Percentiles rank a stretch among this genome's conserved stretches.
Conservation (phyloP, 345 rosid species). For the Isatis tinctoria region DNA sequence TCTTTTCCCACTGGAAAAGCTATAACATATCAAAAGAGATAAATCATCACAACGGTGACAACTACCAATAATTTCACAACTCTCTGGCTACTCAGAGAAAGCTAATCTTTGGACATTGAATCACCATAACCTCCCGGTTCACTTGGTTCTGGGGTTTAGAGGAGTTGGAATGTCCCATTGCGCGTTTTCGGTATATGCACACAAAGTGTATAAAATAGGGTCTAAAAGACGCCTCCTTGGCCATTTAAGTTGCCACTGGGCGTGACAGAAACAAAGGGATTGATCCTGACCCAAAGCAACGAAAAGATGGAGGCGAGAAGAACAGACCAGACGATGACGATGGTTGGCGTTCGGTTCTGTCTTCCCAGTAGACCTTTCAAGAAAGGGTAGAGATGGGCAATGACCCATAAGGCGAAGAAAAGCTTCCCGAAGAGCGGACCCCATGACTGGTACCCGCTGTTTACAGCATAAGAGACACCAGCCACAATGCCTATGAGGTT, state of each 20-base stretch:
- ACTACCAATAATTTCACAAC: slow-evolving; percentile 9
- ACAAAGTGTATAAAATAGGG: slow-evolving; percentile 22
- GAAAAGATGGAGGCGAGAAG: slow-evolving; percentile 98
- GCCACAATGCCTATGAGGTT: slow-evolving; percentile 97
- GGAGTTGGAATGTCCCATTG: slow-evolving; percentile 10
- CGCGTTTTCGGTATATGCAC: slow-evolving; percentile 18
- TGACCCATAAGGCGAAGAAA: slow-evolving; percentile 95
- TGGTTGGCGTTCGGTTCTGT: slow-evolving; percentile 95
- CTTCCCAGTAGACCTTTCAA: slow-evolving; percentile 95
- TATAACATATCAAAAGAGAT: neutral
- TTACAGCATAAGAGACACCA: slow-evolving; percentile 89
- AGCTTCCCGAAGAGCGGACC: slow-evolving; percentile 97
- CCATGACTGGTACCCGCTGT: slow-evolving; percentile 99
- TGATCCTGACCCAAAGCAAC: slow-evolving; percentile 95
- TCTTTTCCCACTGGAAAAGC: slow-evolving; percentile 7
- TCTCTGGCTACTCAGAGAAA: slow-evolving; percentile 16
- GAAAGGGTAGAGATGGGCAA: slow-evolving; percentile 97
- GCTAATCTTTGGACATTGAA: slow-evolving; percentile 8
- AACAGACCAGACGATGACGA: slow-evolving; percentile 96
- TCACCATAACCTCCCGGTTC: neutral
- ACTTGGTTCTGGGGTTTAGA: neutral
- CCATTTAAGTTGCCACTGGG: slow-evolving; percentile 47
- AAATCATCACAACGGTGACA: slow-evolving; percentile 17
- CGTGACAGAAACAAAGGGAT: slow-evolving; percentile 64
- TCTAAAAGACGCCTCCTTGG: slow-evolving; percentile 61